These are phyloP conservation scores for Ogataea paraovalis DNA, from an alignment of 805 yeast species.

Conservation along the genomic window DNA sequence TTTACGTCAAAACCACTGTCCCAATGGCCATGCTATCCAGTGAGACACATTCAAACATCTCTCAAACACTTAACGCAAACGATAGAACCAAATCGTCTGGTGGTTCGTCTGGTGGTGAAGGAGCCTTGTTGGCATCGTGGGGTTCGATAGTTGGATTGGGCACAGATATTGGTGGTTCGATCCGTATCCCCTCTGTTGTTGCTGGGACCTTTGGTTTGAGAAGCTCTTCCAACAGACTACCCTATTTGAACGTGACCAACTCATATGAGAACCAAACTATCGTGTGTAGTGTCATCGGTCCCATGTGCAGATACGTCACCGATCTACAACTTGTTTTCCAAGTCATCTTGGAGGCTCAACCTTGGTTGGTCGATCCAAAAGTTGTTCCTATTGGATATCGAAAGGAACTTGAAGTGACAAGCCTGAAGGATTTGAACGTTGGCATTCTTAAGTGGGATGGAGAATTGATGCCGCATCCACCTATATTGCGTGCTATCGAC, in stretches of 20 bases:
- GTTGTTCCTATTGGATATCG: conserved; percentile 51
- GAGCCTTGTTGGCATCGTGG: conserved; percentile 29
- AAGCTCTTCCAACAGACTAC: conserved; percentile 34
- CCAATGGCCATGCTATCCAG: conserved; percentile 42
- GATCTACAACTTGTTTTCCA: conserved; percentile 36
- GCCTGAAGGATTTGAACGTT: conserved; percentile 33
- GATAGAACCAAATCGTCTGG: conserved; percentile 37
- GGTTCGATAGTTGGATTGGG: conserved; percentile 37
- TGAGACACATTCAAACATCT: conserved; percentile 37
- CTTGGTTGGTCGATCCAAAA: conserved; percentile 49
- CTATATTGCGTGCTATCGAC: conserved; percentile 43
- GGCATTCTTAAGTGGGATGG: conserved; percentile 46
- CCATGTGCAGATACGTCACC: conserved; percentile 28
- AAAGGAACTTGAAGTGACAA: conserved; percentile 4
- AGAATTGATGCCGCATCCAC: conserved; percentile 50
- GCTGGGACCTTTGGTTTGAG: conserved; percentile 34
- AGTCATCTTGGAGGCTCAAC: conserved; percentile 35
- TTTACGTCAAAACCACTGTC: conserved; percentile 40
- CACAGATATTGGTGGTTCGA: conserved; percentile 38
- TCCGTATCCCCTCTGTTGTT: conserved; percentile 32
- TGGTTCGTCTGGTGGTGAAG: conserved; percentile 47
- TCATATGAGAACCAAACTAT: conserved; percentile 32
- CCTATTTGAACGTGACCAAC: conserved; percentile 28
- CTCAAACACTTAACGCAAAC: conserved; percentile 35
- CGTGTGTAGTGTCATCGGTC: conserved; percentile 35